These are phyloP conservation scores for Pisolithus thermaeus DNA, from an alignment of 1,284 basidiomycete genomes.

Conservation along the genomic window DNA sequence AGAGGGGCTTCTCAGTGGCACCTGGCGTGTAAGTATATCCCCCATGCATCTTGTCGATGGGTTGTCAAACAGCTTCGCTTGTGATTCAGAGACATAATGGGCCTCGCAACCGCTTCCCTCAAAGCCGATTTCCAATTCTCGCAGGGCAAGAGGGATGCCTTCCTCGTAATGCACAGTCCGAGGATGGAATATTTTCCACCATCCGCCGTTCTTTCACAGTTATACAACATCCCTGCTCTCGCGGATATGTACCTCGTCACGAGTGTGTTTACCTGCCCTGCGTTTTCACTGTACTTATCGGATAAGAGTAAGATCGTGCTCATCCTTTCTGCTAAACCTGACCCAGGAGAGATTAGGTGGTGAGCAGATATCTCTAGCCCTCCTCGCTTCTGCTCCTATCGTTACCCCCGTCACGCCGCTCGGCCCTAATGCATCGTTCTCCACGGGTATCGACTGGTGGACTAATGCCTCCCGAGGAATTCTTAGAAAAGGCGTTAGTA, in stretches of 20 bases:
- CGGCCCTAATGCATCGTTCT: constrained; percentile 7
- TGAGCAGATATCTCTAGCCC: constrained; percentile 20
- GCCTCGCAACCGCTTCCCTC: constrained; percentile 18
- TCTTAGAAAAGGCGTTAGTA: constrained; percentile 15
- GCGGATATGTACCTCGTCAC: constrained; percentile 24
- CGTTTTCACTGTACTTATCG: constrained; percentile 25
- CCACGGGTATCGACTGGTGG: constrained; percentile 14
- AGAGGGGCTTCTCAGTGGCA: neutral
- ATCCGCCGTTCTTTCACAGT: constrained; percentile 9
- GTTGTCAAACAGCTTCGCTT: neutral
- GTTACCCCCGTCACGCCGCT: neutral
- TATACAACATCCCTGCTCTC: constrained; percentile 16
- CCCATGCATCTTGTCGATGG: neutral
- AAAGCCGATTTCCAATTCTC: constrained; percentile 26
- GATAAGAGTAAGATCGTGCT: constrained; percentile 14
- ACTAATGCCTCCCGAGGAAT: constrained; percentile 10
- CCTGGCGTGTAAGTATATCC: constrained; percentile 11
- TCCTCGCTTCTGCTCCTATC: constrained; percentile 9
- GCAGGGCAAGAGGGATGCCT: constrained; percentile 18
- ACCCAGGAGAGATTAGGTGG: constrained; percentile 10
- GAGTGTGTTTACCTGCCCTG: constrained; percentile 18
- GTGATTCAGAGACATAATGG: constrained; percentile 11
- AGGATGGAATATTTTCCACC: constrained; percentile 14
- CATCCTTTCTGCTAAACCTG: neutral
- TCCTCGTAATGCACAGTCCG: constrained; percentile 24